phyloP scores from a whole-genome alignment of 2,329 filamentous ascomycete genomes.

The Trichoderma sp. region DNA sequence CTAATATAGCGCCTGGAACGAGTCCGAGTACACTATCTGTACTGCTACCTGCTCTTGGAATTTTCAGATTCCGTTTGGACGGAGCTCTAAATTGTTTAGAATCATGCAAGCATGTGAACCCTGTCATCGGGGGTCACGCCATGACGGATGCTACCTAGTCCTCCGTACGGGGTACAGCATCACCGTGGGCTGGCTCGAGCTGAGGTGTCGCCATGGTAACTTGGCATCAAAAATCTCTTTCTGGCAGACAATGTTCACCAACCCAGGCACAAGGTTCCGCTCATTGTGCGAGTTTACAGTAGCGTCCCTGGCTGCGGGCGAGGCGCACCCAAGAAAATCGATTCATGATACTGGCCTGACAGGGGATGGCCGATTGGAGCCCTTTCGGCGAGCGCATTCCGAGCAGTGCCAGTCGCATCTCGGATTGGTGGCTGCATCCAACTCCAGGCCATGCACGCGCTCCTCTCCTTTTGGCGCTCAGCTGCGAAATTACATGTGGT shows the following conservation, averaged over 20 bases:
- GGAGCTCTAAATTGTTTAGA: neutral
- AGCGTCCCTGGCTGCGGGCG: neutral
- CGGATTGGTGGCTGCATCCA: slow-evolving; percentile 2
- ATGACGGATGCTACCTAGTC: slow-evolving; percentile 4
- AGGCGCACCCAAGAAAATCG: neutral
- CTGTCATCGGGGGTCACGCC: slow-evolving; percentile 1
- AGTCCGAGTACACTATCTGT: neutral
- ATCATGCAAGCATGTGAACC: slow-evolving; percentile 11
- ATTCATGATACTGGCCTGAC: slow-evolving; percentile 4
- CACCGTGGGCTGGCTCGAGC: neutral
- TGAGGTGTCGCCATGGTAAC: slow-evolving; percentile 13
- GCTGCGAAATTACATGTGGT: neutral
- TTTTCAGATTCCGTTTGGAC: neutral
- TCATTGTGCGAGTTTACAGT: neutral
- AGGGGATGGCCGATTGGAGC: slow-evolving; percentile 4
- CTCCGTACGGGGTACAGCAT: neutral
- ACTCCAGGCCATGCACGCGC: slow-evolving; percentile 1
- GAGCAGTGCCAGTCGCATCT: neutral
- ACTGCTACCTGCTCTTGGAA: neutral
- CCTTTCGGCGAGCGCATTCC: slow-evolving; percentile 12
- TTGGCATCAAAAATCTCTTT: neutral
- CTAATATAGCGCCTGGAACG: neutral
- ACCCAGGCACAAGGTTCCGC: slow-evolving; percentile 2
- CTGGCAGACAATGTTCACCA: neutral
- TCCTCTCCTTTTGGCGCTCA: neutral